A percentile compares a stretch with the other conserved stretches of the same genome.
Conservation (phyloP, 768 basidiomycete genomes). For the Tylopilus sp. region DNA sequence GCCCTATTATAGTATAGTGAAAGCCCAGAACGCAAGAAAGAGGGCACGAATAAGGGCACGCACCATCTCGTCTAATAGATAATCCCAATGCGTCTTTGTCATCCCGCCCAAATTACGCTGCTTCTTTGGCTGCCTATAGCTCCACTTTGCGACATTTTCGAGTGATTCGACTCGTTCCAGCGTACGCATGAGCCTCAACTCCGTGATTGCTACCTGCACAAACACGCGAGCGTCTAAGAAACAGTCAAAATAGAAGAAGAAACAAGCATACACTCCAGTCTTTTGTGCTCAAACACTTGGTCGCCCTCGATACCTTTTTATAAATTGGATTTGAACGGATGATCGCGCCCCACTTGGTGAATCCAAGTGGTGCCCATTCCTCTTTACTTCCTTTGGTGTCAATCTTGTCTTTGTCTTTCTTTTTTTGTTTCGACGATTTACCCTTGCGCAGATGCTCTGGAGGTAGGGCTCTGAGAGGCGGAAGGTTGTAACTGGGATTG, state of each 20-base stretch:
- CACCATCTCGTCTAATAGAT: constrained; percentile 95
- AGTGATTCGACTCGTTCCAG: constrained; percentile 83
- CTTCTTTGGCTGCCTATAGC: constrained; percentile 93
- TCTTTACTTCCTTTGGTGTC: constrained; percentile 53
- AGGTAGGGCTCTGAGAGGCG: constrained; percentile 53
- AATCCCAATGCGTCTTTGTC: constrained; percentile 90
- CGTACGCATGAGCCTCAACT: constrained; percentile 73
- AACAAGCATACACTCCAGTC: constrained; percentile 74
- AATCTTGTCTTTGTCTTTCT: constrained; percentile 51
- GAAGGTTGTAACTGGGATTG: constrained; percentile 50
- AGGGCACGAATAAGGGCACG: constrained; percentile 20
- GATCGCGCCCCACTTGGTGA: constrained; percentile 71
- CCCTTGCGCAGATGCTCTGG: constrained; percentile 50
- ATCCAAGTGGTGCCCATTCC: constrained; percentile 63
- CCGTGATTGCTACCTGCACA: constrained; percentile 69
- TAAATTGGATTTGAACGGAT: constrained; percentile 75
- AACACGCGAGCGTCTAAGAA: neutral
- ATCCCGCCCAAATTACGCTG: constrained; percentile 74
- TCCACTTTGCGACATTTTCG: constrained; percentile 81
- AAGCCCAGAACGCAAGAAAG: neutral
- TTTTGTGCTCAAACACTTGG: constrained; percentile 73
- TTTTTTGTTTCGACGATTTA: constrained; percentile 46
- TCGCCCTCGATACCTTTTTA: constrained; percentile 62
- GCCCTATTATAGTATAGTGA: neutral
- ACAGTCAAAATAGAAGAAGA: neutral